Base-by-base conservation (phyloP, 2,329 filamentous ascomycete species). In the Pseudogymnoascus sp. region DNA sequence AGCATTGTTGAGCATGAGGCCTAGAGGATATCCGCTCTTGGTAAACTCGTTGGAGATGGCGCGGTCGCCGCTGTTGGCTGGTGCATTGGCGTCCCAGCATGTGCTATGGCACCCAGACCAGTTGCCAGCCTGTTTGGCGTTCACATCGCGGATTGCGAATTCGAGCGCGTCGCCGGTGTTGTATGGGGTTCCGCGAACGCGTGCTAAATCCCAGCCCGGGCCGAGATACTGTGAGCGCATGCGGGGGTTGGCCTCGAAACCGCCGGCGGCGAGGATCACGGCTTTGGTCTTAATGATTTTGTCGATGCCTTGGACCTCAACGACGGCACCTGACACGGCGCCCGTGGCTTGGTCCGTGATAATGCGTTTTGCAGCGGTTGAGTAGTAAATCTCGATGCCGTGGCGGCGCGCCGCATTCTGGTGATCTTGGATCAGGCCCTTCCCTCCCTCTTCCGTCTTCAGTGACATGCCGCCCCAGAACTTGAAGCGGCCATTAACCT, bases 381-480 rank as follows among this genome's bases (percentile, higher is more conserved):
- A 76, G 65, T 38, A 47, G n/a, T 47, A 47, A 4, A 47, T 22
- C 8, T 47, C 41, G 14, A 47, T 12, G 41, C 41, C 41, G 43
- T 53, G 25, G 8, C 43, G 43, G n/a, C 43, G 25, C n/a, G 43
- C 43, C 1, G 76, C 76, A 2, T 68, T 67, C 25, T 71, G 70
- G 63, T 83, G 75, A 63, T 82, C 77, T 22, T 75, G 68, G 3
- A 85, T 77, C 5, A 87, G 71, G 0, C 83, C 82, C 65, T 84
- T 84, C 0, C 84, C 84, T 1, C 82, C 83, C 64, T 83, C 80
- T 58, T 81, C 68, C 0, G 81, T 83, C 67, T 79, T 84, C 35
- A 87, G 71, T n/a, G 75, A 76, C 68, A 89, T 71, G 0, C 85
- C 85, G 9, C 86, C 86, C 85, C 85, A 88, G 69, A 88, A 88